Evolutionary conservation across 164 flowering plant genomes (phyloP), one percentile per base, ranked within the genome.

Genomic region (Cinnamomum micranthum): DNA sequence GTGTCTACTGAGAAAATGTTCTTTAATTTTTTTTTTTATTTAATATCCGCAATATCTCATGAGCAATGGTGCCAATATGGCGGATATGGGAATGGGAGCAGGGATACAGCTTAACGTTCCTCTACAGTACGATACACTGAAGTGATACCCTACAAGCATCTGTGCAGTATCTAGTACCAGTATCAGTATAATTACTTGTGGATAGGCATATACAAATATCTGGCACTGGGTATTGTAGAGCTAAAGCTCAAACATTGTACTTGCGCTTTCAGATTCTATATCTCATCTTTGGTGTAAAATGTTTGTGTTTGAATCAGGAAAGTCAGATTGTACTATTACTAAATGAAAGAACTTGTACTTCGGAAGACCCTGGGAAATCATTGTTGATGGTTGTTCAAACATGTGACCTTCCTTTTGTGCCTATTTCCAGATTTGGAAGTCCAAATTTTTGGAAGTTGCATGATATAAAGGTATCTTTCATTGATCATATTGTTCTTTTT

Each of bases 291-390:
- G 9, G 58, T 22, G 22, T 50, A 65, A 63, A 67, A 24, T 19
- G 68, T 67, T 14, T 74, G 19, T 24, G 11, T 59, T 55, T 69
- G 58, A 74, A 81, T 80, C 92, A 96, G 99, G 99, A 94, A 52
- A 74, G 76, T 68, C 97, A 94, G 80, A 79, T 96, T 77, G 94
- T 94, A 73, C 65, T 96, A 65, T 74, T 96, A 69, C 74, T 94
- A 71, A 91, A 94, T 81, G 88, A 87, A 80, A 81, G 77, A 59
- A 52, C 81, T 41, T 22, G 74, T 22, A 65, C 81, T 74, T 82
- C 95, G 71, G 98, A 96, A 69, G 83, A 85, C 82, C 74, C 86
- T 35, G 98, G 87, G 58, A 85, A 77, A 77, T 91, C 92, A 51
- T 82, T 76, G 71, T 80, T 96, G 88, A 86, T 91, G 90, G 84